Evolutionary conservation across 768 basidiomycete genomes (phyloP).

Genomic region (Lenzites betulinus): DNA sequence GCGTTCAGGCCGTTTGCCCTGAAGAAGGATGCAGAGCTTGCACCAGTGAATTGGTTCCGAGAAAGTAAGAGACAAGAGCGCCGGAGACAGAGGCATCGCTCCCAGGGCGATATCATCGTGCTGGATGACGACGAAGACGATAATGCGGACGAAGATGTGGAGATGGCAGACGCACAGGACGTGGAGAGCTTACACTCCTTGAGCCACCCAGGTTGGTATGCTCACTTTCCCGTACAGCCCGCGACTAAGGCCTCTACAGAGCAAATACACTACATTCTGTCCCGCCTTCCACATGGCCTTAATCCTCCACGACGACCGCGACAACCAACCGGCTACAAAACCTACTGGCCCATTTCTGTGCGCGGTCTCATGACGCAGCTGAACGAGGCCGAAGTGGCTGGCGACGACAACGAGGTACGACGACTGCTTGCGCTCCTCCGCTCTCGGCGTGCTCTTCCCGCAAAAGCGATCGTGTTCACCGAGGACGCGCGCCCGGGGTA

Average conservation of each 20-base stretch:
- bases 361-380: conserved; percentile 61
- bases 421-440: conserved; percentile 60
- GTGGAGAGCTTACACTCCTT: conserved; percentile 27
- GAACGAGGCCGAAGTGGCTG: conserved; percentile 75
- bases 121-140: conserved; percentile 50
- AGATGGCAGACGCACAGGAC: conserved; percentile 27
- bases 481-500: conserved; percentile 91
- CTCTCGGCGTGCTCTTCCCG: conserved; percentile 62
- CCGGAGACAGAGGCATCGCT: conserved; percentile 24
- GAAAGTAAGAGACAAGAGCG: conserved; percentile 31
- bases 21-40: conserved; percentile 73
- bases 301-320: conserved; percentile 35
- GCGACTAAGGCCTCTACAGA: conserved; percentile 10
- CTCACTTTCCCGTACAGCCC: neutral
- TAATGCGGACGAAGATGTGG: conserved; percentile 21
- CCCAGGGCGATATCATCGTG: conserved; percentile 54
- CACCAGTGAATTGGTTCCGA: conserved; percentile 72
- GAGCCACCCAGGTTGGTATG: conserved; percentile 43
- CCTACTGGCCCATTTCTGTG: conserved; percentile 38
- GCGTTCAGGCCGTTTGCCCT: conserved; percentile 78
- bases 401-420: conserved; percentile 70
- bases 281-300: conserved; percentile 20
- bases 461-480: conserved; percentile 82
- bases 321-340: conserved; percentile 29
- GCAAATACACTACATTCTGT: conserved; percentile 24